Evolutionary conservation across 164 flowering plant genomes (phyloP).

Genomic region (Paratinospora sagittata): DNA sequence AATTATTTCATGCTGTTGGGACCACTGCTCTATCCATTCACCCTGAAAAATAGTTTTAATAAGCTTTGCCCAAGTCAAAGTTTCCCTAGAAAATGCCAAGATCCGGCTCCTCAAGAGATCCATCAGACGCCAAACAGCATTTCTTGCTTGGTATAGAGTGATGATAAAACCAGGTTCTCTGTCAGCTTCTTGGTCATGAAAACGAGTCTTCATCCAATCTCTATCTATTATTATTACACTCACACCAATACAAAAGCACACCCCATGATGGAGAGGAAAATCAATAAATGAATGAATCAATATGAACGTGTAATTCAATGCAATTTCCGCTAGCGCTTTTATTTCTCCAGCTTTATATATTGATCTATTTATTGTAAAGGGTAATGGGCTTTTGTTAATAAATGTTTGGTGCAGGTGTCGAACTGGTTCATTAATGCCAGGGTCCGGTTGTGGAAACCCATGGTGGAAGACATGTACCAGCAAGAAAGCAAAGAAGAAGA

Average conservation of each 20-base stretch:
- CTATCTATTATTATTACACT: too few relatives aligned
- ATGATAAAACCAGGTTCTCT: not conserved
- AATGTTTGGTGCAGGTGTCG: constrained; percentile 50
- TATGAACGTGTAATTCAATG: not conserved
- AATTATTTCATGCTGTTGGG: not conserved
- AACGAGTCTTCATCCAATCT: too few relatives aligned
- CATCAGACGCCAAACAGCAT: not conserved
- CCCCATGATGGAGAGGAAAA: not conserved
- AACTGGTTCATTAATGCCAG: constrained; percentile 97
- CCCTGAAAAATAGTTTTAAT: not conserved
- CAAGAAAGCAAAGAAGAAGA: constrained; percentile 52
- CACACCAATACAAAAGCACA: not conserved
- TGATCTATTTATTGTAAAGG: not conserved
- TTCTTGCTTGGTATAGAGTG: not conserved
- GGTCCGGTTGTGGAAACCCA: constrained; percentile 94
- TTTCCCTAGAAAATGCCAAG: constrained; percentile 1
- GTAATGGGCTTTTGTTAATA: not conserved
- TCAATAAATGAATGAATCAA: not conserved
- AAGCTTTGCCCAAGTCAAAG: not conserved
- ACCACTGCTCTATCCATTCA: not conserved
- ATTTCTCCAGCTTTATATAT: not conserved
- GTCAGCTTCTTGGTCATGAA: not conserved
- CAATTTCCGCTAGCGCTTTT: not conserved
- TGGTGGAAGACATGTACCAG: constrained; percentile 92
- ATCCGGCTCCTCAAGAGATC: not conserved